Evolutionary conservation across 2,329 filamentous ascomycete genomes (phyloP).

Genomic region (Calonectria pseudoreteaudii): DNA sequence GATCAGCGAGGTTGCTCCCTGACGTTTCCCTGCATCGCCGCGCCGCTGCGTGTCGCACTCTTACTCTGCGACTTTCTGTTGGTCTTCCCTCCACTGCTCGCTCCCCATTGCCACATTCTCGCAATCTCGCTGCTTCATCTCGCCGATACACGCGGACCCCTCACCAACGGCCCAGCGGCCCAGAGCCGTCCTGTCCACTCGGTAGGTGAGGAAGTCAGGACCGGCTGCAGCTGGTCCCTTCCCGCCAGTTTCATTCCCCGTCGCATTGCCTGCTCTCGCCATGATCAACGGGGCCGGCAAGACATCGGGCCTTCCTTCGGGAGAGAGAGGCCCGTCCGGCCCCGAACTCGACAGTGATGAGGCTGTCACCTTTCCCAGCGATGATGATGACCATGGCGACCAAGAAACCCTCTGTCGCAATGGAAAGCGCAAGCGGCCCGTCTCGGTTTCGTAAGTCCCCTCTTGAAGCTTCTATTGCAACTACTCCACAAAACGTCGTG

Average conservation of each 20-base stretch:
- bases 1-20: constrained; percentile 25
- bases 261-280: constrained; percentile 28
- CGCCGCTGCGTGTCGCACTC: constrained; percentile 5
- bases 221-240: constrained; percentile 13
- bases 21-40: constrained; percentile 23
- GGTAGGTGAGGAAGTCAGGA: constrained; percentile 11
- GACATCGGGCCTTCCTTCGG: constrained; percentile 42
- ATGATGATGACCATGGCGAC: constrained; percentile 61
- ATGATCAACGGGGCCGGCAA: constrained; percentile 44
- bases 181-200: constrained; percentile 11
- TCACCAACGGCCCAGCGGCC: constrained; percentile 10
- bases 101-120: constrained; percentile 4
- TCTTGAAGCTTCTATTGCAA: constrained; percentile 13
- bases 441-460: constrained; percentile 67
- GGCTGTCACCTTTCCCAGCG: constrained; percentile 42
- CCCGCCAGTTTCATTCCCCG: constrained; percentile 3
- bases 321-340: constrained; percentile 47
- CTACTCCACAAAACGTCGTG: not conserved
- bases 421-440: constrained; percentile 70
- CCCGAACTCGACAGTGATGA: constrained; percentile 62
- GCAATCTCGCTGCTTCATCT: constrained; percentile 27
- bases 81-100: not conserved
- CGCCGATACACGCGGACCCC: constrained; percentile 14
- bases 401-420: constrained; percentile 49
- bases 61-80: constrained; percentile 2